Evolutionary conservation across 495 filamentous ascomycete genomes (phyloP).

Genomic region (Penicillium bialowiezense): DNA sequence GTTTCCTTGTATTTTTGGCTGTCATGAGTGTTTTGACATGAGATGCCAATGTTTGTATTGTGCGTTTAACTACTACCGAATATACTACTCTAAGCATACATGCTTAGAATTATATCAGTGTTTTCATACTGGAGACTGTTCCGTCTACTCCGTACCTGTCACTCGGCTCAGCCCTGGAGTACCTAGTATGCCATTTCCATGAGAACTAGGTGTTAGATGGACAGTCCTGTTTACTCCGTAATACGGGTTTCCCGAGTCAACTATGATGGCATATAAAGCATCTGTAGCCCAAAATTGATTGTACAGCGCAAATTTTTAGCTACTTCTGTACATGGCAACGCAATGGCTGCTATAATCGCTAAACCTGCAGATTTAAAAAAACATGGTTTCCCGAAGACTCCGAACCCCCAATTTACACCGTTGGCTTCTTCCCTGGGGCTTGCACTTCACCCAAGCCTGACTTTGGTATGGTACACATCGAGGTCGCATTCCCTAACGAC

Average conservation of each 20-base stretch:
- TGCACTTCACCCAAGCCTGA: background rate
- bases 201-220: too few relatives aligned
- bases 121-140: too few relatives aligned
- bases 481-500: background rate
- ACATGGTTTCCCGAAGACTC: slow-evolving; percentile 23
- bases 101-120: background rate
- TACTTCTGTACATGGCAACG: slow-evolving; percentile 22
- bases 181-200: too few relatives aligned
- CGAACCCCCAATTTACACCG: slow-evolving; percentile 26
- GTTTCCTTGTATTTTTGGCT: slow-evolving; percentile 10
- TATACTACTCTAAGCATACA: slow-evolving; percentile 9
- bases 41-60: slow-evolving; percentile 9
- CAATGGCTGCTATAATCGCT: slow-evolving; percentile 12
- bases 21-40: slow-evolving; percentile 9
- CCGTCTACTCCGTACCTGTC: too few relatives aligned
- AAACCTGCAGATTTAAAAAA: slow-evolving; percentile 16
- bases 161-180: too few relatives aligned
- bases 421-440: slow-evolving; percentile 10
- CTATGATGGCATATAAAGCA: too few relatives aligned
- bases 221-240: too few relatives aligned
- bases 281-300: slow-evolving; percentile 8
- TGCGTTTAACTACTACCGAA: slow-evolving; percentile 5
- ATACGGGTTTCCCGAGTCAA: too few relatives aligned
- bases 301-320: slow-evolving; percentile 8
- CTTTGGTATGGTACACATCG: slow-evolving; percentile 19